Evolutionary conservation across 2,329 filamentous ascomycete species (phyloP), one percentile per base, ranked within the genome.

Genomic region (Xylaria hypoxylon): DNA sequence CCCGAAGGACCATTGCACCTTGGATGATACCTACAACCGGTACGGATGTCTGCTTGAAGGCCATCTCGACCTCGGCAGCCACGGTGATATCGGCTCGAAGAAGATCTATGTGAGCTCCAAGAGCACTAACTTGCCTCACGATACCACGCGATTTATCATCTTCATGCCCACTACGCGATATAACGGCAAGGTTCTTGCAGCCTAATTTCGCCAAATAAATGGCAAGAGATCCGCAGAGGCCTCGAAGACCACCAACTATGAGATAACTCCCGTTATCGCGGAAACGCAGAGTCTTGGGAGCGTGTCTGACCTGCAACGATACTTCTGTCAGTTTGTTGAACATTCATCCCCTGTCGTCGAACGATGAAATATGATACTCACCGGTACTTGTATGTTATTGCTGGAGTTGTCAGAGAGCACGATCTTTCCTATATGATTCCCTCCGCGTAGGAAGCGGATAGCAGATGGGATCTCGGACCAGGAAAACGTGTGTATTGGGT

Each of bases 371-470:
- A 33, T 13, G 76, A 52, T 40, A 76, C 67, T 22, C 68, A 66
- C 33, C 73, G 65, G 53, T 17, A 58, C 22, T 26, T 22, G 15
- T 10, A 26, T 24, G 10, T 48, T 19, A 48, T 22, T 17, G 6
- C 11, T 11, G 10, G 10, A 19, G 11, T 48, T 48, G 45, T 48
- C 2, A 11, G 19, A 22, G 10, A 48, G 10, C 19, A 58, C 55
- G 24, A 81, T 69, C 68, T 82, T 82, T n/a, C 81, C 80, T 2
- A 78, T 77, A 45, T 81, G 79, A 24, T 76, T 74, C 0, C 79
- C 78, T 10, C 70, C 63, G 26, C 77, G 75, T 53, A 82, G 72
- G 59, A 70, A 72, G 8, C 70, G 58, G 38, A 81, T 70, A 0
- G 77, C 79, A 0, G 72, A 68, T 6, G 70, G 62, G 17, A 80